Evolutionary conservation across 768 basidiomycete species (phyloP), one percentile per base, ranked within the genome.

Genomic region (Pulveroboletus frians): DNA sequence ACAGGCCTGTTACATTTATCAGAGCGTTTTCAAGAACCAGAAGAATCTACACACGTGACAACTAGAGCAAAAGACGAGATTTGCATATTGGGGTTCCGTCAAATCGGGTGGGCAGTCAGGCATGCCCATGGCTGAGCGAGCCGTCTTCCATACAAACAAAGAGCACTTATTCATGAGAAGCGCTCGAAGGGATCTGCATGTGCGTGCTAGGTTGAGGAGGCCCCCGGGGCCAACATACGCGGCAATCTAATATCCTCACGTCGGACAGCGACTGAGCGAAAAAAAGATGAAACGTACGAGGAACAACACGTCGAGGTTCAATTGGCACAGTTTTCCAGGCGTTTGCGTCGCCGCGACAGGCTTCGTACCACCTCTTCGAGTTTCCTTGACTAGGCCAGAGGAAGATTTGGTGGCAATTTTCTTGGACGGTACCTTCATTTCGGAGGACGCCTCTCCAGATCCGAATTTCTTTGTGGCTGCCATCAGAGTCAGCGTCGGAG

Each of bases 201-300:
- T n/a, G n/a, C n/a, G n/a, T n/a, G n/a, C n/a, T n/a, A n/a, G n/a
- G n/a, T n/a, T n/a, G n/a, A n/a, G 27, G 13, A 11, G 11, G 40
- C 14, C 27, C 27, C 27, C 27, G 27, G 72, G 73, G 30, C 67
- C 60, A 4, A 78, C 56, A 46, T 71, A 65, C 11, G 53, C 55
- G 47, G 71, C 69, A 43, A 75, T 71, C 71, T 76, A 41, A 31
- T 23, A 14, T 13, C 34, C 10, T 14, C 6, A 13, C 4, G 20
- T 18, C 21, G 4, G 4, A 21, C 27, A 30, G 8, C 21, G 13
- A 10, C 5, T 15, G 32, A 11, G 10, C 30, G 13, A 6, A 15
- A 15, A 4, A 6, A 5, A 18, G 20, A n/a, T 0, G 10, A 9
- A 4, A 39, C 37, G 30, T 13, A 57, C 54, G 15, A 51, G 46